Evolutionary conservation across 106 monocot species (phyloP).

Genomic region (Dendrobium huoshanense): DNA sequence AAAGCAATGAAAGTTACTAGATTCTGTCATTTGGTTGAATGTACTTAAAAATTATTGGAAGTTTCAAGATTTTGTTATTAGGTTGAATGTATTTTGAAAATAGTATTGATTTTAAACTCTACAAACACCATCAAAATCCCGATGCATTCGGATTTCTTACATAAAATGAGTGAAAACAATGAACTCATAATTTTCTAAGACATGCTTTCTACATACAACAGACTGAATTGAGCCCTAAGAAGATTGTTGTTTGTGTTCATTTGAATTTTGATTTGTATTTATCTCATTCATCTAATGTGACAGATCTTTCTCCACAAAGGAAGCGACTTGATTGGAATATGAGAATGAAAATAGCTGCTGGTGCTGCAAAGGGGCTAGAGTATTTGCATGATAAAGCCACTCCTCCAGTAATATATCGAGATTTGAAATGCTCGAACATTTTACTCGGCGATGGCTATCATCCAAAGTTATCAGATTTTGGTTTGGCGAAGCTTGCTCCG

Average conservation of each 20-base stretch:
- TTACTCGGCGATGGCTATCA: background rate
- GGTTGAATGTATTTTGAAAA: background rate
- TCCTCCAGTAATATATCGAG: constrained; percentile 9
- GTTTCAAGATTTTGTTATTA: background rate
- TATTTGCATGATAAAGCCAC: constrained; percentile 10
- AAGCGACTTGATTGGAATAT: constrained; percentile 8
- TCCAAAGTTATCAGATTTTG: constrained; percentile 9
- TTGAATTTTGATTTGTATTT: background rate
- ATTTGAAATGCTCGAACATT: constrained; percentile 11
- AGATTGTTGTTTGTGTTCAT: too few species aligned
- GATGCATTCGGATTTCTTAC: background rate
- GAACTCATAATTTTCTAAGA: background rate
- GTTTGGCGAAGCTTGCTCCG: constrained; percentile 9
- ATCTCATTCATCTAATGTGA: background rate
- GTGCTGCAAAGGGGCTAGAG: constrained; percentile 5
- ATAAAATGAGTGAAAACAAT: background rate
- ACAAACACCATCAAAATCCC: background rate
- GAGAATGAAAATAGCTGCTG: background rate
- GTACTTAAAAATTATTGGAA: background rate
- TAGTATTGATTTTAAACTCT: too few species aligned
- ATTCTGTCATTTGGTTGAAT: background rate
- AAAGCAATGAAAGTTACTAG: background rate
- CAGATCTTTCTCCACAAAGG: constrained; percentile 2
- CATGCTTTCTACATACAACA: too few species aligned
- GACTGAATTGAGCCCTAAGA: too few species aligned